A percentile compares a stretch with the other conserved stretches of the same genome.
These are phyloP conservation scores for Arbutus unedo DNA, from an alignment of 148 eudicot genomes.

Conservation along the genomic window DNA sequence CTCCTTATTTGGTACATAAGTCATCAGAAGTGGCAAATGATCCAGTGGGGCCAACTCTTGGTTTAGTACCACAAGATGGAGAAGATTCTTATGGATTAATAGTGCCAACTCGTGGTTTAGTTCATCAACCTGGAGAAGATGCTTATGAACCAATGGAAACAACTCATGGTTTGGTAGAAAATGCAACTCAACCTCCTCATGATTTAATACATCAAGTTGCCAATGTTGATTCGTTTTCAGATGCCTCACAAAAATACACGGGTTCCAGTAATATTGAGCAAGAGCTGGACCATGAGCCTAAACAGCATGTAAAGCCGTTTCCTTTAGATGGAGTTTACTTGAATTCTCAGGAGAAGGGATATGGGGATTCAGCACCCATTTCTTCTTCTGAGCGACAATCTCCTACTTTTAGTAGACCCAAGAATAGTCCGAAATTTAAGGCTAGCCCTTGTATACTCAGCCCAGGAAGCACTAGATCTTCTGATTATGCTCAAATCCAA, in stretches of 20 bases:
- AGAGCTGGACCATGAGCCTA: constrained; percentile 23
- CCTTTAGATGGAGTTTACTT: constrained; percentile 33
- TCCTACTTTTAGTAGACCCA: constrained; percentile 16
- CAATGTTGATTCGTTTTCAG: constrained; percentile 20
- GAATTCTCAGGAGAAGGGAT: constrained; percentile 36
- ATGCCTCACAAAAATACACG: constrained; percentile 16
- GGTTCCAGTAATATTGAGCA: constrained; percentile 22
- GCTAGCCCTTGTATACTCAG: constrained; percentile 21
- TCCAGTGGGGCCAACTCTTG: constrained; percentile 23
- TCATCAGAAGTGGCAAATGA: constrained; percentile 23
- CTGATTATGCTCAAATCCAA: constrained; percentile 27
- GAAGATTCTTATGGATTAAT: constrained; percentile 20
- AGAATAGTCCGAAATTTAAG: constrained; percentile 17
- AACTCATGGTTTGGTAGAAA: constrained; percentile 14
- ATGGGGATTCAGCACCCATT: constrained; percentile 20
- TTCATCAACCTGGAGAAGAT: constrained; percentile 25
- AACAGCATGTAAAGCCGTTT: constrained; percentile 27
- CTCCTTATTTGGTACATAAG: constrained; percentile 17
- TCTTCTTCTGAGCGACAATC: constrained; percentile 21
- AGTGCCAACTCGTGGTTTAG: constrained; percentile 21
- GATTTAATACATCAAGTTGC: constrained; percentile 22
- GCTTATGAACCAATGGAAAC: constrained; percentile 23
- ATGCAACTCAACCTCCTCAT: constrained; percentile 19
- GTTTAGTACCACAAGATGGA: constrained; percentile 21
- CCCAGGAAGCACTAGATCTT: constrained; percentile 24